A percentile compares a stretch with the other conserved stretches of the same genome.
These are phyloP conservation scores for Triglochin maritima DNA, from an alignment of 106 monocot species.

Conservation along the genomic window DNA sequence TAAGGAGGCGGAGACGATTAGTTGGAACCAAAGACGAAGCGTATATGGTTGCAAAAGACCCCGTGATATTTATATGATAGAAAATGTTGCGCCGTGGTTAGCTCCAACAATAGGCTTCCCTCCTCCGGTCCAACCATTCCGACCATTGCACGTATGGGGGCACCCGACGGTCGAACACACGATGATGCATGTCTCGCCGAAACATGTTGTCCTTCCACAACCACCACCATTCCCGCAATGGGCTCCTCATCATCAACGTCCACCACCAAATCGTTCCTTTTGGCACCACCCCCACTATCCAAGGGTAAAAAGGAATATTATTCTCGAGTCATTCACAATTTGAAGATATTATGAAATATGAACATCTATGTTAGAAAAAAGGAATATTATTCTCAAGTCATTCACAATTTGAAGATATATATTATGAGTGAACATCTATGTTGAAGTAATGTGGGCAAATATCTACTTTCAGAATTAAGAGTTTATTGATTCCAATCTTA, in stretches of 20 bases:
- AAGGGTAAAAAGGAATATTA: too few species aligned
- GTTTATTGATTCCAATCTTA: too few species aligned
- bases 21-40: conserved; percentile 70
- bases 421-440: too few species aligned
- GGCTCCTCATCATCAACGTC: too few species aligned
- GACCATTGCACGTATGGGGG: conserved; percentile 25
- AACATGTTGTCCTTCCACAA: neutral
- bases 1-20: conserved; percentile 76
- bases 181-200: conserved; percentile 20
- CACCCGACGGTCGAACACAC: conserved; percentile 26
- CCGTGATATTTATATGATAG: conserved; percentile 10
- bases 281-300: too few species aligned
- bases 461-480: neutral
- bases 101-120: conserved; percentile 15
- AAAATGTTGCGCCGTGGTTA: conserved; percentile 17
- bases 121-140: conserved; percentile 7
- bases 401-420: too few species aligned
- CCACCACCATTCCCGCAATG: neutral
- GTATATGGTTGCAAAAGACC: conserved; percentile 18
- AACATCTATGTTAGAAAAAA: too few species aligned
- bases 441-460: too few species aligned
- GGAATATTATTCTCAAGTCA: too few species aligned
- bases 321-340: too few species aligned
- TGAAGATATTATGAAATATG: too few species aligned
- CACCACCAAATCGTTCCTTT: neutral